A percentile compares a stretch with the other conserved stretches of the same genome.
Evolutionary conservation across 2,329 filamentous ascomycete species (phyloP).

Genomic region (Colletotrichum echinochloae): DNA sequence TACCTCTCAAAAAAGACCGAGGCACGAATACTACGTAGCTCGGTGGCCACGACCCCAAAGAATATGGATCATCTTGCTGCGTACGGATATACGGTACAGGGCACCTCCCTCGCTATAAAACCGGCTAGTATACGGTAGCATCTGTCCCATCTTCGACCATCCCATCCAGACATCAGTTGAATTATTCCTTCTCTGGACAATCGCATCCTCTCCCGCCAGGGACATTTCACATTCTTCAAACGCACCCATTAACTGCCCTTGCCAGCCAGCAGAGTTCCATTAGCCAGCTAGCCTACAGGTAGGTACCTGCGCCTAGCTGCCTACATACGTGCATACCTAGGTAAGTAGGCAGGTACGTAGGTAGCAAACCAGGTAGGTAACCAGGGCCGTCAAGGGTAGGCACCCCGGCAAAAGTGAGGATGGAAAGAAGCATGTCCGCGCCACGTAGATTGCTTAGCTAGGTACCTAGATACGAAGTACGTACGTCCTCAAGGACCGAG

Average conservation of each 20-base stretch:
- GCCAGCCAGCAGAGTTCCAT: neutral
- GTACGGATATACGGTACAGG: no score
- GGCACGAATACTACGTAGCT: no score
- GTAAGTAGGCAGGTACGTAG: neutral
- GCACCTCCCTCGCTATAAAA: conserved; percentile 15
- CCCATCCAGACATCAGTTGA: conserved; percentile 26
- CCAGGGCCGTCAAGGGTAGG: neutral
- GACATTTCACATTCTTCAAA: neutral
- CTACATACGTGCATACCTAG: neutral
- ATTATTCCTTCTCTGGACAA: conserved; percentile 17
- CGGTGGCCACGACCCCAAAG: no score
- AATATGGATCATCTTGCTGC: neutral
- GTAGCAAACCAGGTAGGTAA: neutral
- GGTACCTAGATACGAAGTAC: no score
- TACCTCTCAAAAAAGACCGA: neutral
- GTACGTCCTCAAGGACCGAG: no score
- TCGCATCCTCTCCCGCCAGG: neutral
- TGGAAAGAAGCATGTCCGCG: neutral
- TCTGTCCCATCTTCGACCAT: conserved; percentile 38
- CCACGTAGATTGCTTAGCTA: no score
- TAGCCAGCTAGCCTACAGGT: no score
- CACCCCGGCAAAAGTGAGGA: neutral
- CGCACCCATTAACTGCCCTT: neutral
- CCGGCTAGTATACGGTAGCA: conserved; percentile 9
- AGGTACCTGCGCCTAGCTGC: neutral